Conservation (phyloP, 2,329 filamentous ascomycete genomes). For the Curvularia lunata region DNA sequence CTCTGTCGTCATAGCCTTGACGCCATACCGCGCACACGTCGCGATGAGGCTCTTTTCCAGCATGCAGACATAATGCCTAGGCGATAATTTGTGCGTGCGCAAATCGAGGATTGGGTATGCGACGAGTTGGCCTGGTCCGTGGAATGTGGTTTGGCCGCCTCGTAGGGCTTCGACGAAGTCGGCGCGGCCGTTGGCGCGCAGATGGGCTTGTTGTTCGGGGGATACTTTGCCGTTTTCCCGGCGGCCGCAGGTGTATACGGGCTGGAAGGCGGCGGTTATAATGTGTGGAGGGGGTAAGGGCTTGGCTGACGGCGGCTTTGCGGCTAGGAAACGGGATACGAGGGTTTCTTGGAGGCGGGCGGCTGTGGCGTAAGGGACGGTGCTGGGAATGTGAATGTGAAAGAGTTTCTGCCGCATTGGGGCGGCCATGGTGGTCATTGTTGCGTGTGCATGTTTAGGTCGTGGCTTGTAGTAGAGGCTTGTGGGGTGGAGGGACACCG, state of each 20-base stretch:
- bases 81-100: conserved; percentile 68
- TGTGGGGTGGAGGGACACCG: not conserved
- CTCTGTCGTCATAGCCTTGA: conserved; percentile 68
- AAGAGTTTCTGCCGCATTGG: conserved; percentile 61
- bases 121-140: conserved; percentile 90
- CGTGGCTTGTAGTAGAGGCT: not conserved
- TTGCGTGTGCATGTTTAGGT: conserved; percentile 7
- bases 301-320: conserved; percentile 59
- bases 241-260: conserved; percentile 89
- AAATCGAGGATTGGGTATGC: conserved; percentile 93
- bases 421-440: conserved; percentile 17
- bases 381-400: conserved; percentile 65
- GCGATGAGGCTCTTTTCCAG: conserved; percentile 79
- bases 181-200: conserved; percentile 56
- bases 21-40: conserved; percentile 65
- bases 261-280: conserved; percentile 80
- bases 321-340: conserved; percentile 63
- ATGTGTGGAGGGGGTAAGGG: conserved; percentile 67
- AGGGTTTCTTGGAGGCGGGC: conserved; percentile 63
- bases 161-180: conserved; percentile 75
- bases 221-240: conserved; percentile 68
- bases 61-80: conserved; percentile 77
- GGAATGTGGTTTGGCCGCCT: conserved; percentile 92
- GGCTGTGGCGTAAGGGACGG: conserved; percentile 62
- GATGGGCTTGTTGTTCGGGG: conserved; percentile 51